These are phyloP conservation scores for Sporothrix globosa DNA, from an alignment of 2,329 filamentous ascomycete species.

Conservation along the genomic window DNA sequence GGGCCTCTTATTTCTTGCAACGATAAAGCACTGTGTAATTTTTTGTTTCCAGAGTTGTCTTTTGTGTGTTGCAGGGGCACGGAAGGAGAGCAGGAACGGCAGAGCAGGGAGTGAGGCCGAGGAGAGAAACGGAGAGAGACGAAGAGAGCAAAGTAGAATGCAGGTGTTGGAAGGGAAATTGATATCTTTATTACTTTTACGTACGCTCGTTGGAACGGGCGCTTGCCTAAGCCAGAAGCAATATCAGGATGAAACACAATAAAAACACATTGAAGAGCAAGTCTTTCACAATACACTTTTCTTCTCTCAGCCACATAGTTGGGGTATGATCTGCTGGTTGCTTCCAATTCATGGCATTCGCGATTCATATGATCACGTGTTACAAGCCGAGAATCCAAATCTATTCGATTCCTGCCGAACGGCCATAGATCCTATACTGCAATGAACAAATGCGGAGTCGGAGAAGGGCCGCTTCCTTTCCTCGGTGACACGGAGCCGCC, in stretches of 20 bases:
- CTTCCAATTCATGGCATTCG: not conserved
- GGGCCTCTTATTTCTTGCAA: slow-evolving; percentile 19
- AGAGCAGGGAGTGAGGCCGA: not conserved
- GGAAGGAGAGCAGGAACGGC: not conserved
- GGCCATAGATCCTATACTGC: not conserved
- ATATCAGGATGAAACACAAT: slow-evolving; percentile 17
- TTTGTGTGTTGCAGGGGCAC: slow-evolving; percentile 2
- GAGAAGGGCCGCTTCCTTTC: not conserved
- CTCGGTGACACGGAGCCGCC: too few relatives aligned
- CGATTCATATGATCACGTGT: not conserved
- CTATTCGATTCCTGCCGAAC: not conserved
- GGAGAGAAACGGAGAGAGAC: not conserved
- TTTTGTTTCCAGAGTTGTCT: not conserved
- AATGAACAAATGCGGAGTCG: not conserved
- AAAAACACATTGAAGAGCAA: not conserved
- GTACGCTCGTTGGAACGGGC: not conserved
- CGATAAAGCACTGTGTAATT: slow-evolving; percentile 11
- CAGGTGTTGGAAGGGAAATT: slow-evolving; percentile 19
- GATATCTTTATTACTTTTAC: slow-evolving; percentile 1
- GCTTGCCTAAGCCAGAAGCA: not conserved
- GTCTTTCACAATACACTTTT: not conserved
- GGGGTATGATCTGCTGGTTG: not conserved
- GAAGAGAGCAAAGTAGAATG: slow-evolving; percentile 13
- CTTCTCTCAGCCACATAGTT: not conserved
- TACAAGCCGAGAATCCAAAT: not conserved